These are phyloP conservation scores for Hemileia vastatrix DNA, from an alignment of 1,284 basidiomycete species.

Conservation along the genomic window DNA sequence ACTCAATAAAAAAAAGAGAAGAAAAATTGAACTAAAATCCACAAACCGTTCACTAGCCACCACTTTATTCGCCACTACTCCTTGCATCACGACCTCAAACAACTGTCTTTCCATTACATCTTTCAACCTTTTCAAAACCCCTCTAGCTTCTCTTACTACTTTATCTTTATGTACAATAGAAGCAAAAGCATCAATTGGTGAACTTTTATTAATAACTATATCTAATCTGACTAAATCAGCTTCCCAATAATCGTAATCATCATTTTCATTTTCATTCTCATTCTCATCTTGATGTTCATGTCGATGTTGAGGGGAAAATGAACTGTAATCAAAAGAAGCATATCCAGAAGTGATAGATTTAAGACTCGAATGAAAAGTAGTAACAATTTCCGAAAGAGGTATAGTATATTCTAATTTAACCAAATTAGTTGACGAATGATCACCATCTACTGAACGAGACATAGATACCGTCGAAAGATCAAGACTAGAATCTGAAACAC, in stretches of 20 bases:
- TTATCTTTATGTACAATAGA: conserved; percentile 18
- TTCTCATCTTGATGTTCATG: too few species aligned
- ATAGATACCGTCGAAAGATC: conserved; percentile 59
- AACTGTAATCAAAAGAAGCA: conserved; percentile 59
- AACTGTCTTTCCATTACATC: conserved; percentile 9
- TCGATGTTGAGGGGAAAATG: conserved; percentile 19
- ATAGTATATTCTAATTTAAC: conserved; percentile 52
- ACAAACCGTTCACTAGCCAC: conserved; percentile 71
- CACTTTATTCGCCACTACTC: conserved; percentile 66
- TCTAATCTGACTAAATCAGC: conserved; percentile 14
- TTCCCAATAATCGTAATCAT: conserved; percentile 4
- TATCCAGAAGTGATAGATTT: conserved; percentile 50
- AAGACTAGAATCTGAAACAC: conserved; percentile 65
- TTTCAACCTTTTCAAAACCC: conserved; percentile 8
- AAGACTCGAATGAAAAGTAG: conserved; percentile 82
- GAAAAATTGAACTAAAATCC: conserved; percentile 28
- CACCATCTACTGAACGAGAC: too few species aligned
- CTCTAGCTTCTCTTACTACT: conserved; percentile 7
- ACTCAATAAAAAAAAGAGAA: conserved; percentile 1
- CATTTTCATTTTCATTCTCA: background rate
- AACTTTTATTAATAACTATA: conserved; percentile 11
- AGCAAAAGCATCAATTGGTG: conserved; percentile 17
- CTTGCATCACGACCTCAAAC: conserved; percentile 43
- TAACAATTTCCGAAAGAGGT: conserved; percentile 83
- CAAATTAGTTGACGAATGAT: conserved; percentile 47